Percentiles rank a stretch among this genome's conserved stretches.
phyloP scores from a whole-genome alignment of 495 filamentous ascomycete genomes.

The Aspergillus cavernicola region DNA sequence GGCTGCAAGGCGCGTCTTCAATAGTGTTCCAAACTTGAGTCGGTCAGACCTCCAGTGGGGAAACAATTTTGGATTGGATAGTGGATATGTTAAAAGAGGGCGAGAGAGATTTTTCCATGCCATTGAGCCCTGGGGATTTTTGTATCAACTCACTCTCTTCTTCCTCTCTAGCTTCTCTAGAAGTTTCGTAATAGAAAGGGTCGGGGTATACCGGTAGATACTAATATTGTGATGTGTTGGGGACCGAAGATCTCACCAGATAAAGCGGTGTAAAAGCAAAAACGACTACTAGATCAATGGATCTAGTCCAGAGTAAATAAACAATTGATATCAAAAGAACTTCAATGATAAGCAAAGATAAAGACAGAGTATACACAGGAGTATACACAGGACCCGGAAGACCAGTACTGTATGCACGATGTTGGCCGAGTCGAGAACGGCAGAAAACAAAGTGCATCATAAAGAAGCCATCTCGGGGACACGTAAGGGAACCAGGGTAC shows the following conservation, averaged over 20 bases:
- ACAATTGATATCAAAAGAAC: background rate
- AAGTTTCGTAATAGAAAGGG: background rate
- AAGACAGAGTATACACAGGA: background rate
- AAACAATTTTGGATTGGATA: background rate
- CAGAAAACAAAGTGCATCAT: background rate
- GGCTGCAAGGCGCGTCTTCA: background rate
- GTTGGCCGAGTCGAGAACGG: background rate
- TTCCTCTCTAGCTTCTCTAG: background rate
- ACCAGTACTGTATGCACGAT: slow-evolving; percentile 4
- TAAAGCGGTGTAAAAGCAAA: slow-evolving; percentile 4
- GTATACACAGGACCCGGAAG: background rate
- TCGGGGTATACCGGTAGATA: background rate
- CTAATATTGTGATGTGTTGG: background rate
- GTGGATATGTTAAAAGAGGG: background rate
- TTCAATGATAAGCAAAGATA: background rate
- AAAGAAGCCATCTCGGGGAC: slow-evolving; percentile 4
- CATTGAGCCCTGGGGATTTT: background rate
- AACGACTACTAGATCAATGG: background rate
- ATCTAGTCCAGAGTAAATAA: background rate
- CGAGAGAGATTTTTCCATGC: no score
- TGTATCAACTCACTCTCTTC: background rate
- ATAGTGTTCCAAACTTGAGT: background rate
- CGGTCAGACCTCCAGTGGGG: background rate
- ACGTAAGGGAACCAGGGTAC: slow-evolving; percentile 21
- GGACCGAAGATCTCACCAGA: slow-evolving; percentile 2